phyloP scores from a whole-genome alignment of 306 rosid species.

The Rosa lucieae region DNA sequence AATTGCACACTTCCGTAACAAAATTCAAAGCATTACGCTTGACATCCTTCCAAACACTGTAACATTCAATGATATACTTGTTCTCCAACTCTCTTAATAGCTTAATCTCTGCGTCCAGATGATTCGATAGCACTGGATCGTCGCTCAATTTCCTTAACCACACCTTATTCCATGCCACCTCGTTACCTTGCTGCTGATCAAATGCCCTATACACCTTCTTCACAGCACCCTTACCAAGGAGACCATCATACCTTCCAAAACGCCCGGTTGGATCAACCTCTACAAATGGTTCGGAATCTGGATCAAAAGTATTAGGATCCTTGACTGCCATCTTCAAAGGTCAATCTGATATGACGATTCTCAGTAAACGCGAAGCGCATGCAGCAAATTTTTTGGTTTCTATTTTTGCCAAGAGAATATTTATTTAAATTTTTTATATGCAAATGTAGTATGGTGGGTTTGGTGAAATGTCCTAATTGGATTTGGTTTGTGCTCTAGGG shows the following conservation, averaged over 20 bases:
- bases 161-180: slow-evolving; percentile 96
- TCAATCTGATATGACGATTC: slow-evolving; percentile 6
- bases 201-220: slow-evolving; percentile 83
- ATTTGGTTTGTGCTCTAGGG: too few relatives aligned
- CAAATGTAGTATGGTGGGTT: too few relatives aligned
- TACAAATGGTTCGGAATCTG: slow-evolving; percentile 59
- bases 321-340: slow-evolving; percentile 66
- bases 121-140: slow-evolving; percentile 53
- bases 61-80: slow-evolving; percentile 73
- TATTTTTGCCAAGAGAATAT: too few relatives aligned
- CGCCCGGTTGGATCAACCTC: slow-evolving; percentile 86
- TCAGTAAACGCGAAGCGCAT: too few relatives aligned
- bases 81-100: slow-evolving; percentile 60
- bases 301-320: slow-evolving; percentile 27
- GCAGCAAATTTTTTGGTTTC: too few relatives aligned
- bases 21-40: slow-evolving; percentile 58
- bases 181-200: slow-evolving; percentile 87
- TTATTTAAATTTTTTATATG: too few relatives aligned
- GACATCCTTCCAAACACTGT: slow-evolving; percentile 73
- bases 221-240: slow-evolving; percentile 86
- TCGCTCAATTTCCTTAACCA: slow-evolving; percentile 59
- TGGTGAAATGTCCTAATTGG: too few relatives aligned
- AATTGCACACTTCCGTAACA: slow-evolving; percentile 81
- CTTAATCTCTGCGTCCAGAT: slow-evolving; percentile 72
- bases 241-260: slow-evolving; percentile 66